Percentiles rank a stretch among this genome's conserved stretches.
These are phyloP conservation scores for Dalbergia cochinchinensis DNA, from an alignment of 306 rosid genomes.

Conservation along the genomic window DNA sequence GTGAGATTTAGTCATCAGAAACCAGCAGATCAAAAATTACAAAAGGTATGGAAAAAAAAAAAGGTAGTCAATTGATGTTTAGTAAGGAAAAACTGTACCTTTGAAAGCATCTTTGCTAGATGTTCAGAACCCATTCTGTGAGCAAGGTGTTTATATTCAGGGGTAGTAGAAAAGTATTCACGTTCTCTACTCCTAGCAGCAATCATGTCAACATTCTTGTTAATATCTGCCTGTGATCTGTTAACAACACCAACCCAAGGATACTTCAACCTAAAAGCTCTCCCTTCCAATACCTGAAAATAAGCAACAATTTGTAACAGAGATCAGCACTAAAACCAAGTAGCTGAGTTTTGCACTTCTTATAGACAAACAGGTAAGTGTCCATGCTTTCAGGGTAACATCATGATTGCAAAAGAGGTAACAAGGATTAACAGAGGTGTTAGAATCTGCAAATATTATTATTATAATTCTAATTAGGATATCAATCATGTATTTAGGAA, in stretches of 20 bases:
- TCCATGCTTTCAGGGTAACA: neutral
- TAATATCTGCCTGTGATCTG: constrained; percentile 90
- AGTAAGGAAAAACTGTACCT: constrained; percentile 58
- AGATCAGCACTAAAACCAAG: constrained; percentile 1
- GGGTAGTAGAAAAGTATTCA: constrained; percentile 77
- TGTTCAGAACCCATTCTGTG: constrained; percentile 97
- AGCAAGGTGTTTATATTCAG: constrained; percentile 90
- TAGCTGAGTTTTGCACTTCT: neutral
- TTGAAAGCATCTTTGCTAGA: constrained; percentile 90
- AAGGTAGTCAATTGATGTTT: neutral
- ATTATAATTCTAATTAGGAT: too few species aligned
- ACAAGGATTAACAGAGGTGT: neutral
- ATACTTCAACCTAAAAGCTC: constrained; percentile 76
- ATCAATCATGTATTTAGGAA: too few species aligned
- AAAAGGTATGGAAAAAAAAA: neutral
- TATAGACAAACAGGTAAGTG: neutral
- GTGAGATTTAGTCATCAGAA: constrained; percentile 22
- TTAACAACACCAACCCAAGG: constrained; percentile 98
- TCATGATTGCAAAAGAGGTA: neutral
- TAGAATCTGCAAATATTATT: too few species aligned
- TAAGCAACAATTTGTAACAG: constrained; percentile 28
- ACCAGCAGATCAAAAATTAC: constrained; percentile 1
- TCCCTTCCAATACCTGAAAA: constrained; percentile 83
- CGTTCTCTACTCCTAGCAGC: constrained; percentile 97
- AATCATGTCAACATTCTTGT: constrained; percentile 97